Evolutionary conservation across 164 flowering plant genomes (phyloP), one percentile per base, ranked within the genome.

Genomic region (Sedum album): DNA sequence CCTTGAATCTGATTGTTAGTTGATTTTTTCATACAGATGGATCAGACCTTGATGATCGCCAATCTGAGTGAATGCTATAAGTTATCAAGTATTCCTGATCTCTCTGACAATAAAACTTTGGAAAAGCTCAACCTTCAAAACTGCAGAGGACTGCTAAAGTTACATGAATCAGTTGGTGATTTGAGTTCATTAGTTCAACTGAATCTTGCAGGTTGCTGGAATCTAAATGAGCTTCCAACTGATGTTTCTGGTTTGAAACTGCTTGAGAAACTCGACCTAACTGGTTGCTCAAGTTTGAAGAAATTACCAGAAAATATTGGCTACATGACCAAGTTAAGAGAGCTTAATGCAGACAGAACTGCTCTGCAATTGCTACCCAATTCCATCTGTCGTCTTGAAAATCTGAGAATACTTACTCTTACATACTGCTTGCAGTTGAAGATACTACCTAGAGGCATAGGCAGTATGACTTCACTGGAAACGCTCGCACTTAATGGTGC

Each of bases 161-260:
- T 84, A 21, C 83, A 78, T 36, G 53, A 78, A 42, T 79, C 83
- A 17, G n/a, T 81, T 21, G 82, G 83, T 8, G 68, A 70, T 25
- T 0, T 81, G 72, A 71, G 14, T 28, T 25, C 73, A 0, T 69
- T 84, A 60, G 61, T 68, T 33, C 66, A 76, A 64, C 73, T 82
- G 75, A 75, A 81, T 75, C 64, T 85, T 35, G 65, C 28, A 65
- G 66, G 46, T 6, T 85, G 88, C 70, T 1, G 44, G 3, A 81
- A 72, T 63, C 79, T 85, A 25, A 53, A 70, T 66, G 73, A 78
- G 39, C 72, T 85, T 48, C 81, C 82, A 26, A 70, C 44, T 60
- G 81, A 84, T 70, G 77, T 82, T 31, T 79, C 84, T 20, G 85
- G 85, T 28, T 66, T 82, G 67, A 78, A 75, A 71, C 3, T 28